phyloP scores from a whole-genome alignment of 2,329 filamentous ascomycete species.

The Hymenoscyphus albidus region DNA sequence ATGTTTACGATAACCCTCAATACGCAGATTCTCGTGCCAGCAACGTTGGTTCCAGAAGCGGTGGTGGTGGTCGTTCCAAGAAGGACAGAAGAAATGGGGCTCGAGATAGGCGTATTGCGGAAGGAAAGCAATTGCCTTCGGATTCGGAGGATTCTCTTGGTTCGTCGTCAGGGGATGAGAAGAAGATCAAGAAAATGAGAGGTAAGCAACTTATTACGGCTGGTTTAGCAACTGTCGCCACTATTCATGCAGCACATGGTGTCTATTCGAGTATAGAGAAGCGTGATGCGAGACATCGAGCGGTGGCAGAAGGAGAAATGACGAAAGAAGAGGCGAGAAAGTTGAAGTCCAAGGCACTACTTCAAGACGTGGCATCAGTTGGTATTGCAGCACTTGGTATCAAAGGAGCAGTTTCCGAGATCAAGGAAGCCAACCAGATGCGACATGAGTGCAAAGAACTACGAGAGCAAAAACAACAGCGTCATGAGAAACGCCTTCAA shows the following conservation, averaged over 20 bases:
- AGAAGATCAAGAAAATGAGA: slow-evolving; percentile 58
- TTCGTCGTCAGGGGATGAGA: slow-evolving; percentile 59
- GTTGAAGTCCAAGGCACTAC: slow-evolving; percentile 58
- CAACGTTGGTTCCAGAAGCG: slow-evolving; percentile 22
- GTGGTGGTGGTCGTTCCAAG: slow-evolving; percentile 20
- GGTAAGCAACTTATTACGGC: slow-evolving; percentile 64
- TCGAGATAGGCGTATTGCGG: slow-evolving; percentile 29
- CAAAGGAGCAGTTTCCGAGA: slow-evolving; percentile 60
- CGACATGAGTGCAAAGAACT: slow-evolving; percentile 53
- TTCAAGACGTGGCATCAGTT: slow-evolving; percentile 62
- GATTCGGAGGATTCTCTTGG: slow-evolving; percentile 49
- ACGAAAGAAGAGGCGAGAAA: slow-evolving; percentile 57
- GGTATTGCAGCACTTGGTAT: slow-evolving; percentile 65
- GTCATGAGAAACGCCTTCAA: slow-evolving; percentile 43
- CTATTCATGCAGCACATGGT: slow-evolving; percentile 64
- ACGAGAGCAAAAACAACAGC: slow-evolving; percentile 44
- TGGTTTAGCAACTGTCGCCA: slow-evolving; percentile 63
- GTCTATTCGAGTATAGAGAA: slow-evolving; percentile 62
- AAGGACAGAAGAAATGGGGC: slow-evolving; percentile 24
- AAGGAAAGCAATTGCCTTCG: slow-evolving; percentile 29
- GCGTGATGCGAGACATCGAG: slow-evolving; percentile 55
- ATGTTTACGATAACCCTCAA: slow-evolving; percentile 30
- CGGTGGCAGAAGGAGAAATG: slow-evolving; percentile 62
- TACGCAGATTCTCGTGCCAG: slow-evolving; percentile 32
- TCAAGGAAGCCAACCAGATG: slow-evolving; percentile 64